These are phyloP conservation scores for Heliocybe sulcata DNA, from an alignment of 1,284 basidiomycete genomes.

Conservation along the genomic window DNA sequence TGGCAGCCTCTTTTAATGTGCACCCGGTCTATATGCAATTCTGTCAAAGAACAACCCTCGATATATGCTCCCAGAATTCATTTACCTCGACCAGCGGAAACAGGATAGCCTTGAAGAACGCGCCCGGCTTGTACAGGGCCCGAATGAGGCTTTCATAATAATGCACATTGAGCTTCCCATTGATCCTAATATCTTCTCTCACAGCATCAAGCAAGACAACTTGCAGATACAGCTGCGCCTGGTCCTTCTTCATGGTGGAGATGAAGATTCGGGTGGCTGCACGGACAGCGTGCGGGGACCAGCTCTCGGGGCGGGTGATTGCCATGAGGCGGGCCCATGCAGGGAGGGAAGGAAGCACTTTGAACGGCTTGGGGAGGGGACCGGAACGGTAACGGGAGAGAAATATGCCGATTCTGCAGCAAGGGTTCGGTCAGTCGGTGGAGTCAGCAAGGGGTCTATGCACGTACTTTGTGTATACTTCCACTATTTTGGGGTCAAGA, in stretches of 20 bases:
- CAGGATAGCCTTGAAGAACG: slow-evolving; percentile 97
- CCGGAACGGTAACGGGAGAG: slow-evolving; percentile 93
- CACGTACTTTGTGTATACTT: slow-evolving; percentile 87
- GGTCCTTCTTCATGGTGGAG: slow-evolving; percentile 93
- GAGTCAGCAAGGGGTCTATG: neutral
- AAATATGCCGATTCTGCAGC: slow-evolving; percentile 73
- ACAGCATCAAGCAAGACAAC: slow-evolving; percentile 91
- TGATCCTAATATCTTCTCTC: slow-evolving; percentile 83
- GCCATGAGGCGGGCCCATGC: slow-evolving; percentile 96
- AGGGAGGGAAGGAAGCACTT: slow-evolving; percentile 93
- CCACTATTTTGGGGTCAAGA: slow-evolving; percentile 93
- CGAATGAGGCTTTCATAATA: slow-evolving; percentile 92
- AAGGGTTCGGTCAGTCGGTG: slow-evolving; percentile 1
- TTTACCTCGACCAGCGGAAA: slow-evolving; percentile 92
- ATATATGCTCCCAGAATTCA: slow-evolving; percentile 6
- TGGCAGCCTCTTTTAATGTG: slow-evolving; percentile 92
- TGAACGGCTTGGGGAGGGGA: slow-evolving; percentile 95
- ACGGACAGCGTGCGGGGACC: slow-evolving; percentile 94
- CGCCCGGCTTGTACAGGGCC: slow-evolving; percentile 92
- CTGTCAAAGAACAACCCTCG: neutral
- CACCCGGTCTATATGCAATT: slow-evolving; percentile 52
- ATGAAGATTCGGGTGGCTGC: slow-evolving; percentile 96
- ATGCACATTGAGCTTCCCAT: slow-evolving; percentile 88
- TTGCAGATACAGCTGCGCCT: slow-evolving; percentile 92
- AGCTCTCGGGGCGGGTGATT: slow-evolving; percentile 86